Evolutionary conservation across 2,329 filamentous ascomycete genomes (phyloP).

Genomic region (Talaromyces verruculosus): DNA sequence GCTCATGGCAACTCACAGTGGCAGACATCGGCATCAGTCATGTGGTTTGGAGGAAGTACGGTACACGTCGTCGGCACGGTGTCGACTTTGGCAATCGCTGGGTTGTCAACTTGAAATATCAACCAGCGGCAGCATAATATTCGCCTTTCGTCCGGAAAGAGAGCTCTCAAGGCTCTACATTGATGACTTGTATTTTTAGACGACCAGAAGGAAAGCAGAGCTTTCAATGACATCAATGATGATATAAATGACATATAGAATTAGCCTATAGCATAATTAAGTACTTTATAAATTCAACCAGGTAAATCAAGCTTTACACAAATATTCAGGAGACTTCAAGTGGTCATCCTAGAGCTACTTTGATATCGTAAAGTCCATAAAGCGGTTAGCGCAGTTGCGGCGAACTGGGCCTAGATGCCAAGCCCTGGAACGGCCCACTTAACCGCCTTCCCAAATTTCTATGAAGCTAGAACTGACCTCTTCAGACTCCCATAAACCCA

Average conservation of each 20-base stretch:
- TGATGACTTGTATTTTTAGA: slow-evolving; percentile 12
- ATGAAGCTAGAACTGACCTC: background rate
- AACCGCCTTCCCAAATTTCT: background rate
- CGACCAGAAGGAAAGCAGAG: background rate
- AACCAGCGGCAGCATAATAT: slow-evolving; percentile 31
- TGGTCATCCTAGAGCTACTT: background rate
- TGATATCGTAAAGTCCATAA: slow-evolving; percentile 16
- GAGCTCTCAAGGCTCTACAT: background rate
- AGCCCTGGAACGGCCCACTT: background rate
- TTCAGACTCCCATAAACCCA: background rate
- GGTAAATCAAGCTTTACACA: background rate
- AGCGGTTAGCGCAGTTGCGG: slow-evolving; percentile 20
- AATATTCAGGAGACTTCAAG: background rate
- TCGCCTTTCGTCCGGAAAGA: background rate
- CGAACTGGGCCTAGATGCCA: background rate
- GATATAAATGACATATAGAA: background rate
- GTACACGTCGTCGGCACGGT: slow-evolving; percentile 75
- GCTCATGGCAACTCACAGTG: slow-evolving; percentile 73
- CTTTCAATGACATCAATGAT: background rate
- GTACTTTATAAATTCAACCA: background rate
- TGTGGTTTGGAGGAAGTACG: slow-evolving; percentile 80
- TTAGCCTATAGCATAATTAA: background rate
- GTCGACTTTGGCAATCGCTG: slow-evolving; percentile 87
- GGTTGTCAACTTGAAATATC: slow-evolving; percentile 68
- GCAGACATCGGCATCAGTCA: slow-evolving; percentile 84